Base-by-base conservation (phyloP, 1,139 yeast species). In the Yamadazyma kanchanaburiensis region DNA sequence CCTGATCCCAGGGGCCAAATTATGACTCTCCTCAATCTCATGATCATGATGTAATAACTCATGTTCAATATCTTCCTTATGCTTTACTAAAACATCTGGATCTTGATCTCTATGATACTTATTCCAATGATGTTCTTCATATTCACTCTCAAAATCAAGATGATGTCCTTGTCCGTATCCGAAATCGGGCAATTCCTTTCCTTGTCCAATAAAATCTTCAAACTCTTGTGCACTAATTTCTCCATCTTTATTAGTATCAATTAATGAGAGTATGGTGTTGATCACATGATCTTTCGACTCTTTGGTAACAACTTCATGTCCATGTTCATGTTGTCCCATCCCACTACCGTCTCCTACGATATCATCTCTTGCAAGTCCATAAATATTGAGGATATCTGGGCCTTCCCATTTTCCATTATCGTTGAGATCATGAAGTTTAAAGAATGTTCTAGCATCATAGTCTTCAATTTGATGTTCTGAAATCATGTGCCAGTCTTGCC, bases 101-200 rank as follows among this genome's bases (percentile, higher is more conserved):
- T 88, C 96, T 34, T 70, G 61, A 39, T 84, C 77, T 30, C 80
- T 74, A 55, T 91, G 97, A 54, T 74, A 85, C 55, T 87, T 67
- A 40, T 80, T 76, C 96, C 97, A 91, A 55, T 91, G 97, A 54
- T 91, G 97, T 38, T 85, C 80, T 48, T 89, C 96, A 50, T 88
- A 89, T 52, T 89, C 97, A 43, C 77, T 74, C 56, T 91, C 98
- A 49, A 88, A 91, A 58, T 87, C 96, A 29, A 89, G 82, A 58
- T 89, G 97, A 52, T 89, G 97, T 12, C 98, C 97, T n/a, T 86
- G 91, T 13, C 96, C 97, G 39, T 81, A 80, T 6, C 96, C 95
- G 53, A 88, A 78, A 55, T 91, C 97, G 1, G 97, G 97, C 49
- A 91, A 72, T 40, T 74, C 75, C 2, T 84, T 82, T 5, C 94